phyloP scores from a whole-genome alignment of 164 flowering plant species.

The Akebia trifoliata region DNA sequence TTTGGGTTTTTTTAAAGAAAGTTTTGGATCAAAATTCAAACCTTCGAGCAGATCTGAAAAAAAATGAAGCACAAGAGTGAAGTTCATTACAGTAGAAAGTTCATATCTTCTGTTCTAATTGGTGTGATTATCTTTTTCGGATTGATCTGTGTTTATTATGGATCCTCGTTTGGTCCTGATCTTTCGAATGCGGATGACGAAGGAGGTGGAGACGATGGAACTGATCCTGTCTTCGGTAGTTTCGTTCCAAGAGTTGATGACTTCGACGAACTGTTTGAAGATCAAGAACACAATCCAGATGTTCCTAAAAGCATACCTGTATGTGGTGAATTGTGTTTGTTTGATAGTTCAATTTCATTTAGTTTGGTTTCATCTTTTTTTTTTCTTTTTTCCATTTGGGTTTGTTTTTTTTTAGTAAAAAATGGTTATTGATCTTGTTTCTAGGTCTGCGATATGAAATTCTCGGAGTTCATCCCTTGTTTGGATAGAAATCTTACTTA shows the following conservation, averaged over 20 bases:
- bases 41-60: slow-evolving; percentile 14
- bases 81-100: slow-evolving; percentile 18
- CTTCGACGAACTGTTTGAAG: slow-evolving; percentile 30
- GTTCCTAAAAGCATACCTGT: slow-evolving; percentile 60
- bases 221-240: slow-evolving; percentile 36
- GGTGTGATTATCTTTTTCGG: slow-evolving; percentile 44
- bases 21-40: no score
- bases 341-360: neutral
- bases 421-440: neutral
- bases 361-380: neutral
- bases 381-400: neutral
- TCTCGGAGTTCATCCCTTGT: slow-evolving; percentile 81
- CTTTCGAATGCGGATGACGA: slow-evolving; percentile 28
- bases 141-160: slow-evolving; percentile 47
- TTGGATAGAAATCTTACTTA: slow-evolving; percentile 69
- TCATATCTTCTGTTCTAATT: slow-evolving; percentile 35
- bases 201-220: slow-evolving; percentile 26
- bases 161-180: slow-evolving; percentile 45
- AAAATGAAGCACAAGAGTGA: slow-evolving; percentile 49
- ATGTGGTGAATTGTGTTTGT: slow-evolving; percentile 9
- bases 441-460: slow-evolving; percentile 12
- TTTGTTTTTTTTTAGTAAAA: neutral
- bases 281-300: slow-evolving; percentile 30
- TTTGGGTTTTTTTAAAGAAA: no score
- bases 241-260: slow-evolving; percentile 15